A percentile compares a stretch with the other conserved stretches of the same genome.
Evolutionary conservation across 1,284 basidiomycete species (phyloP).

Genomic region (Ceratobasidium sp.): DNA sequence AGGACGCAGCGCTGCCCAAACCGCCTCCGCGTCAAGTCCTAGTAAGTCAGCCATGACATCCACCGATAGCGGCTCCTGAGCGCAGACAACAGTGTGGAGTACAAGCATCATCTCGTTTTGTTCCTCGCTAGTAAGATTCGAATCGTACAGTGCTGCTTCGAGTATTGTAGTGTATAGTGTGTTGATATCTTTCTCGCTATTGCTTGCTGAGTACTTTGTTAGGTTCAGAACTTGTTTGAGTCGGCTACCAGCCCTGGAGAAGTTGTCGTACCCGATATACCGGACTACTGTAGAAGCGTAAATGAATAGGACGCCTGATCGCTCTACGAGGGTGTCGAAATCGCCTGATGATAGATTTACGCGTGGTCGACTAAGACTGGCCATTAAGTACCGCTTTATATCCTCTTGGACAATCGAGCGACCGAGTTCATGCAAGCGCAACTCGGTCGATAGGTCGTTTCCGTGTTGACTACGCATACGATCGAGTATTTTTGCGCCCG

Average conservation of each 20-base stretch:
- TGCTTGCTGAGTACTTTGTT: background rate
- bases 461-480: no score
- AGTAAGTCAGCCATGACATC: background rate
- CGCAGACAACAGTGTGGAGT: no score
- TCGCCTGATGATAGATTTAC: no score
- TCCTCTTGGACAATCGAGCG: background rate
- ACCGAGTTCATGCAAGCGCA: background rate
- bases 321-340: background rate
- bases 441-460: no score
- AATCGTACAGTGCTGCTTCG: background rate
- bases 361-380: background rate
- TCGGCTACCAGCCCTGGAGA: background rate
- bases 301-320: no score
- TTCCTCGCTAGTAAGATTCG: background rate
- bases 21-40: no score
- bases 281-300: no score
- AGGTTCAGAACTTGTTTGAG: background rate
- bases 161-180: slow-evolving; percentile 11
- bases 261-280: background rate
- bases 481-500: no score
- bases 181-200: slow-evolving; percentile 1
- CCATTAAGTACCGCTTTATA: slow-evolving; percentile 6
- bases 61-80: background rate
- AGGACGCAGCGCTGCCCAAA: no score
- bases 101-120: no score